Conservation (phyloP, 169 alveolate species). For the Eimeria zaria region DNA sequence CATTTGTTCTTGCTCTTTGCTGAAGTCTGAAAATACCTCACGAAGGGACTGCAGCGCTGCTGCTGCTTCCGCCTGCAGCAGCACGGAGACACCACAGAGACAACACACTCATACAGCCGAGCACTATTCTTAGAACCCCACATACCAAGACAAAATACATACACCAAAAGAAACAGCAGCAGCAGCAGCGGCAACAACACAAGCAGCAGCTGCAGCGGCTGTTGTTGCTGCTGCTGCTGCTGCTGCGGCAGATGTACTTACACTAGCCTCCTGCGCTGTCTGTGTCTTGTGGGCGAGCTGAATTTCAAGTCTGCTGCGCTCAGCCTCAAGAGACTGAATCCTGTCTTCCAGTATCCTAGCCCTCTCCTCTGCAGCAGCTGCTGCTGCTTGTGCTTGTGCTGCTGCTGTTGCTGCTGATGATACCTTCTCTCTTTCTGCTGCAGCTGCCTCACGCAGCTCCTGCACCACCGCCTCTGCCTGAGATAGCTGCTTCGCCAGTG, state of each 20-base stretch:
- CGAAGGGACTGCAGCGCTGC: conserved; percentile 26
- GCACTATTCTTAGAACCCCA: no score
- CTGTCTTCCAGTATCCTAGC: neutral
- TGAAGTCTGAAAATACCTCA: neutral
- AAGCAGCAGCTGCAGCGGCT: neutral
- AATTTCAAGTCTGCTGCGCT: neutral
- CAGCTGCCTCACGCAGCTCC: conserved; percentile 20
- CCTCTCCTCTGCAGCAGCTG: conserved; percentile 18
- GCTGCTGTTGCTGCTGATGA: conserved; percentile 8
- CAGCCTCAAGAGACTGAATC: neutral
- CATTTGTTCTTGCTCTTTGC: conserved; percentile 11
- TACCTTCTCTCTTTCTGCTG: neutral
- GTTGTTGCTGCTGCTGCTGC: neutral
- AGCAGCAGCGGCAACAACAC: neutral
- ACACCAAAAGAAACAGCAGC: no score
- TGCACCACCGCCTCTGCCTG: neutral
- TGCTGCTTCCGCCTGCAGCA: conserved; percentile 54
- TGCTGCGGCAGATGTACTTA: conserved; percentile 10
- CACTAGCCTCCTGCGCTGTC: conserved; percentile 26
- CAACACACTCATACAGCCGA: no score
- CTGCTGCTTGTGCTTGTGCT: neutral
- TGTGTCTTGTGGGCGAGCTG: neutral
- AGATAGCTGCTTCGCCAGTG: neutral
- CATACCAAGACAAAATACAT: neutral
- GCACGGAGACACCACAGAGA: neutral